Base-by-base conservation (phyloP, 2,329 filamentous ascomycete genomes). In the Keithomyces neogunnii region DNA sequence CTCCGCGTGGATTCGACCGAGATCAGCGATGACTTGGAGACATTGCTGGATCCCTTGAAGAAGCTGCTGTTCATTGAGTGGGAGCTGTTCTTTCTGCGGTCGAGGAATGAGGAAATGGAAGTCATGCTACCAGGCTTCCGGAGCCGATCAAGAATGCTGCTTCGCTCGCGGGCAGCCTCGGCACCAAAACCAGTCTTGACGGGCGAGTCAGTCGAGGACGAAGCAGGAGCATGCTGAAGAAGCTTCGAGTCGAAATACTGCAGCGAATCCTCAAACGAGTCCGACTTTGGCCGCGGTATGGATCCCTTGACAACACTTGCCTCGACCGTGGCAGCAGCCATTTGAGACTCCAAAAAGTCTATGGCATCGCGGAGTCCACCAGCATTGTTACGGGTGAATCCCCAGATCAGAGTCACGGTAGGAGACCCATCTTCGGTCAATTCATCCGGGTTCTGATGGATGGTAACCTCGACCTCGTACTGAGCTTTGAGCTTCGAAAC, bases 191-290 rank as follows among this genome's bases (percentile, higher is more conserved):
- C 86, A 48, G 85, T 81, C 60, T 91, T 90, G 49, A 90, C 92
- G 1, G 91, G 92, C 28, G 91, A 96, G 65, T 97, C 92, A 3
- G 88, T 90, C 11, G 82, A 80, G 19, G 90, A 78, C 1, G 88
- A 81, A 4, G 87, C 81, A 36, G 92, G 90, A 3, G 92, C 91
- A 62, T 95, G 90, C 69, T 97, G 93, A 50, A 99, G 80, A 45
- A 99, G 80, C 73, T 96, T 97, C 2, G 92, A 96, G 66, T 96
- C 89, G 64, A 99, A 99, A 73, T 91, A 97, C 52, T 91, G 92
- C 49, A 97, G 78, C 6, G 92, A 95, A 61, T 99, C 92, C 66
- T 99, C 93, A 58, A 99, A 99, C 0, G 93, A 96, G 68, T 99
- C 93, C 1, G 93, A 97, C 73, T 97, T 96, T 56, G 93, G 93